Percentiles rank a stretch among this genome's conserved stretches.
phyloP scores from a whole-genome alignment of 148 eudicot species.

The Rhododendron ferrugineum region DNA sequence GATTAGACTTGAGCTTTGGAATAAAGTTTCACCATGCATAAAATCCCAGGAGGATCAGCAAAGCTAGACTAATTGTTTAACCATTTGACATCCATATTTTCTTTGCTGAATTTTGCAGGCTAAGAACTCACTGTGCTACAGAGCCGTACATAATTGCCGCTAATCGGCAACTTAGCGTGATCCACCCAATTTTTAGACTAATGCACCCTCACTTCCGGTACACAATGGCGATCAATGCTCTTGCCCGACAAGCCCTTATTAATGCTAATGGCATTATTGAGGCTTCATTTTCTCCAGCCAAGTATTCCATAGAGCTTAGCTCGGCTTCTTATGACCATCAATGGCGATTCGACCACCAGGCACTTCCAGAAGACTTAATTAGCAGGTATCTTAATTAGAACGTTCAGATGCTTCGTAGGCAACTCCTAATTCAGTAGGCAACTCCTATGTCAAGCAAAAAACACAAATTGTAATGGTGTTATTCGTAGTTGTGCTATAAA shows the following conservation, averaged over 20 bases:
- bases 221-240: slow-evolving; percentile 91
- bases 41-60: no score
- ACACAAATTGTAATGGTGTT: no score
- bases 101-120: slow-evolving; percentile 32
- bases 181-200: slow-evolving; percentile 74
- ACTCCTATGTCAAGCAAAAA: no score
- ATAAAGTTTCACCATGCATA: not conserved
- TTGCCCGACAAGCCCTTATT: slow-evolving; percentile 70
- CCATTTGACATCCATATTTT: not conserved
- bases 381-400: slow-evolving; percentile 34
- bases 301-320: slow-evolving; percentile 63
- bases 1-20: not conserved
- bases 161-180: slow-evolving; percentile 65
- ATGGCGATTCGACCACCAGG: slow-evolving; percentile 75
- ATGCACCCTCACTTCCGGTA: slow-evolving; percentile 74
- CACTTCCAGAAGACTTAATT: slow-evolving; percentile 65
- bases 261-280: slow-evolving; percentile 68
- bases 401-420: not conserved
- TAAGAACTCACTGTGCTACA: slow-evolving; percentile 64
- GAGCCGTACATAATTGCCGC: slow-evolving; percentile 80
- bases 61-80: not conserved
- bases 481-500: slow-evolving; percentile 6
- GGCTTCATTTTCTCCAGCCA: slow-evolving; percentile 40
- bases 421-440: no score
- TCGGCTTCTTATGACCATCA: slow-evolving; percentile 53